phyloP scores from a whole-genome alignment of 805 yeast species.

The Komagataella kurtzmanii region DNA sequence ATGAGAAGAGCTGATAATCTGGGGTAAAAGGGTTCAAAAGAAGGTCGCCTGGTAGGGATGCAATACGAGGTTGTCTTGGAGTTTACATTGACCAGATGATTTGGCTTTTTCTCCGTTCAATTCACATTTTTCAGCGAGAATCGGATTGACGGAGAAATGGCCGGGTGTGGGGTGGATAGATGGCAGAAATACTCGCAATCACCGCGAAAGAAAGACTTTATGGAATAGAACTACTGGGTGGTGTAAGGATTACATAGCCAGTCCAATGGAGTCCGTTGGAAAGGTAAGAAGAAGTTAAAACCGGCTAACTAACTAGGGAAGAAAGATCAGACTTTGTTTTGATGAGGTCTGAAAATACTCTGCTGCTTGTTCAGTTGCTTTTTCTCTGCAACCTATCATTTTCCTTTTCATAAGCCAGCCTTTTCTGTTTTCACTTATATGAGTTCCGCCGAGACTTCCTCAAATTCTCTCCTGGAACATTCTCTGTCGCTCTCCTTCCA shows the following conservation, averaged over 20 bases:
- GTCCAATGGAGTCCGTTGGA: background rate
- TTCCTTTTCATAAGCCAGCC: background rate
- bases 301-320: background rate
- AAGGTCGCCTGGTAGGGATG: background rate
- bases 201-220: background rate
- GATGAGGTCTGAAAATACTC: too few relatives aligned
- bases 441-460: too few relatives aligned
- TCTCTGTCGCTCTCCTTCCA: background rate
- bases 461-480: background rate
- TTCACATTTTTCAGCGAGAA: background rate
- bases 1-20: background rate
- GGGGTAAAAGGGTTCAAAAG: background rate
- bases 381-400: background rate
- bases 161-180: background rate
- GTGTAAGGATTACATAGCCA: background rate
- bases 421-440: background rate
- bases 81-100: background rate
- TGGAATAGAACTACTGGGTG: background rate
- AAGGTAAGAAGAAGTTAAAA: background rate
- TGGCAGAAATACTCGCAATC: background rate
- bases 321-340: background rate
- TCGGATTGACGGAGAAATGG: background rate
- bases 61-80: too few relatives aligned
- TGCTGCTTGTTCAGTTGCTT: background rate
- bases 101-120: background rate